Evolutionary conservation across 2,329 filamentous ascomycete genomes (phyloP), one percentile per base, ranked within the genome.

Genomic region (Penicillium expansum): DNA sequence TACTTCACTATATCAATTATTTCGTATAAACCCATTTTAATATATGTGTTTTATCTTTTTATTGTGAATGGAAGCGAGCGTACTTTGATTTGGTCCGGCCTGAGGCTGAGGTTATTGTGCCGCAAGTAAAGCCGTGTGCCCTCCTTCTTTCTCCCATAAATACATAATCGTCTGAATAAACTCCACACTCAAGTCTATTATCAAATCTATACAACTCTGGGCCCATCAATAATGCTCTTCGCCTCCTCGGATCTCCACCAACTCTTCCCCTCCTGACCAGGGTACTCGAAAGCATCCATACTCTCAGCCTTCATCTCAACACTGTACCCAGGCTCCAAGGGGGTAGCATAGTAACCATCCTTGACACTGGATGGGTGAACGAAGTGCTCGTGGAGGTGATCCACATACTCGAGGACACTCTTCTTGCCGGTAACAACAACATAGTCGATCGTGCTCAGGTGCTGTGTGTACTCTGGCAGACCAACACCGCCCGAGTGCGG

Each of bases 321-420:
- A 69, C 89, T 92, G 75, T 96, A 96, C 0, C 92, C 92, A 0
- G 92, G 82, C 71, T 91, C 86, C 61, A 79, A 87, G 0, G 92
- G 92, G 1, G 92, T 96, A 64, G 89, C 88, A 77, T 95, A 95
- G 76, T 91, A 94, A 4, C 92, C 92, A 64, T 92, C 87, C 76
- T 87, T 86, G 67, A 96, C 91, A 55, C 87, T 83, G 2, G 86
- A 83, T 1, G 92, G 92, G 74, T 96, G 83, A 69, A 91, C 79
- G 74, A 96, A 96, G 77, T 96, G 92, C 82, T 96, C 92, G 75
- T 96, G 92, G 69, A 96, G 77, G 76, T 96, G 91, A 72, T 96
- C 92, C 24, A 96, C 91, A 75, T 92, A 96, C 80, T 97, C 92
- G 56, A 96, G 79, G 45, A 96, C 85, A 24, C 86, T 90, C 70